Evolutionary conservation across 768 basidiomycete genomes (phyloP), one percentile per base, ranked within the genome.

Genomic region (Trichaptum fuscoviolaceum): DNA sequence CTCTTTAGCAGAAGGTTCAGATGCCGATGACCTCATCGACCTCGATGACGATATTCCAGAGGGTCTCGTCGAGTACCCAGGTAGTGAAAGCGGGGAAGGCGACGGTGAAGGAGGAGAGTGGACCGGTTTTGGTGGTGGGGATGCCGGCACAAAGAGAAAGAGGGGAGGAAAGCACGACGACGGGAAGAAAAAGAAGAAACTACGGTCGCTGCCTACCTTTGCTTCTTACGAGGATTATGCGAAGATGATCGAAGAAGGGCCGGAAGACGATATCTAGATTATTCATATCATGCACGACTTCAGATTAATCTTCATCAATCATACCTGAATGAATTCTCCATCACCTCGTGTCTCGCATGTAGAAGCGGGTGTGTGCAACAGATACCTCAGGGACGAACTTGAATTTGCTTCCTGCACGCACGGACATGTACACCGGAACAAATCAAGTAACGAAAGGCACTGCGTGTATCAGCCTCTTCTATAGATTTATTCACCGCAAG

Each of bases 141-240:
- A 35, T 67, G 66, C 4, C 75, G 66, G 5, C 69, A 71, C 25
- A 75, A 87, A 84, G 73, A 79, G 85, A 67, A 87, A 85, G 72
- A 72, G 77, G 61, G 74, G 70, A 17, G 77, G 72, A 25, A 75
- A 76, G 12, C 75, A 79, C 24, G 77, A 79, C 26, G 71, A 74
- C 63, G 76, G 77, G 66, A 80, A 75, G 72, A 84, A 82, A 77
- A 83, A 87, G 77, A 92, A 92, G 80, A 93, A 88, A 78, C 72
- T 84, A 73, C 81, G 80, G 66, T 82, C 85, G 10, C 73, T 93
- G 69, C 91, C 91, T 5, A 93, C 89, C 36, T 95, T 95, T 73
- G 93, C 92, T 12, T 91, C 86, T 72, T 93, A 93, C 71, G 93
- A 95, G 67, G 92, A 93, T 66, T 95, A 93, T 70, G 89, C 88